Percentiles rank a stretch among this genome's conserved stretches.
Evolutionary conservation across 768 basidiomycete genomes (phyloP).

Genomic region (Neoboletus brunneissimus): DNA sequence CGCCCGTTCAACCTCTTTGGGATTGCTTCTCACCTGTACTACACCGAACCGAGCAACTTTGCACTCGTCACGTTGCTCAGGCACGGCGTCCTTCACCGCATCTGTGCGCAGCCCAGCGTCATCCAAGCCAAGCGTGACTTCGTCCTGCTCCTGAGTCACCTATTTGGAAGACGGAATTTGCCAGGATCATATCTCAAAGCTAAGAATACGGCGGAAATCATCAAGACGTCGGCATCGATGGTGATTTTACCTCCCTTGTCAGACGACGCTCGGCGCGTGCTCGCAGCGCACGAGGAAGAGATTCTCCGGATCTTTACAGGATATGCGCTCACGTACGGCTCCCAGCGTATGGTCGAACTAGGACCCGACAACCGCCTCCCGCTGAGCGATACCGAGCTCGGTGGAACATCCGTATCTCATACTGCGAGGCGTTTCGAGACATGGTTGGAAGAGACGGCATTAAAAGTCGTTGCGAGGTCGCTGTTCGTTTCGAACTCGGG

Average conservation of each 20-base stretch:
- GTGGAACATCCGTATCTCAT: slow-evolving; percentile 7
- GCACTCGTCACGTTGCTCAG: slow-evolving; percentile 59
- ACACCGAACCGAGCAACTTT: slow-evolving; percentile 69
- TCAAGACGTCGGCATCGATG: slow-evolving; percentile 50
- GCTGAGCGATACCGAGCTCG: slow-evolving; percentile 37
- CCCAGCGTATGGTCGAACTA: slow-evolving; percentile 36
- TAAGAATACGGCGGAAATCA: slow-evolving; percentile 34
- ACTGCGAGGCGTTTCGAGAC: slow-evolving; percentile 29
- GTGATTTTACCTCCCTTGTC: slow-evolving; percentile 54
- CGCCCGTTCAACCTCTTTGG: slow-evolving; percentile 56
- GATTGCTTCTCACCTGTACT: slow-evolving; percentile 54
- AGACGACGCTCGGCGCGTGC: slow-evolving; percentile 37
- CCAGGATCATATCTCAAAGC: slow-evolving; percentile 42
- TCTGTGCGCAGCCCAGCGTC: slow-evolving; percentile 43
- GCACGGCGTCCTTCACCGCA: slow-evolving; percentile 53
- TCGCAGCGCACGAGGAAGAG: slow-evolving; percentile 46
- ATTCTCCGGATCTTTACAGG: slow-evolving; percentile 52
- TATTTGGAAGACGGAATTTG: slow-evolving; percentile 61
- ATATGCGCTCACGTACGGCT: slow-evolving; percentile 51
- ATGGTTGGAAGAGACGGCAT: slow-evolving; percentile 39
- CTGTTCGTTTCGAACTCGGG: slow-evolving; percentile 68
- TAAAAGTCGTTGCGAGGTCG: slow-evolving; percentile 48
- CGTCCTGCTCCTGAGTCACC: slow-evolving; percentile 56
- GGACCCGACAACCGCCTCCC: slow-evolving; percentile 49
- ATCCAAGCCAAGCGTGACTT: slow-evolving; percentile 47